phyloP scores from a whole-genome alignment of 352 stramenopile species.

The Globisporangium ultimum region DNA sequence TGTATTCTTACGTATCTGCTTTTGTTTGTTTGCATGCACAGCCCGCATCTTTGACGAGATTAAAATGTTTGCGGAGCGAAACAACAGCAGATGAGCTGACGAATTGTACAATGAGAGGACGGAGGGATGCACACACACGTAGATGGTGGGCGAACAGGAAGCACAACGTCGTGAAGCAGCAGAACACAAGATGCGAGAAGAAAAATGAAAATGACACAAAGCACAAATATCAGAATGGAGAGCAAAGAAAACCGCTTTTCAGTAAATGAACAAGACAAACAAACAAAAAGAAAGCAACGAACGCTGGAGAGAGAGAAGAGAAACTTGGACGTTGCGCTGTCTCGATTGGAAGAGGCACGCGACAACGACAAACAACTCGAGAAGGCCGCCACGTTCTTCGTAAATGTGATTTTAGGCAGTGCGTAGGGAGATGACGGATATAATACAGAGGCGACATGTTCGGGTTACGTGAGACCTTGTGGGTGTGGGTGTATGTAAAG shows the following conservation, averaged over 20 bases:
- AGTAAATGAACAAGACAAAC: conserved; percentile 3
- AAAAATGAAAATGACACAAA: conserved; percentile 1
- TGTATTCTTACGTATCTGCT: conserved; percentile 4
- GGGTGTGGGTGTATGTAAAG: too few species aligned
- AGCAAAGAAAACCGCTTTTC: background rate
- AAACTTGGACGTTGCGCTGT: background rate
- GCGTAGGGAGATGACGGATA: background rate
- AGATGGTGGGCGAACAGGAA: too few species aligned
- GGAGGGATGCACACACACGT: background rate
- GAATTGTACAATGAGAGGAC: background rate
- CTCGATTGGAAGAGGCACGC: background rate
- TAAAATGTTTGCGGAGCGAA: conserved; percentile 72
- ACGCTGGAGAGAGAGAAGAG: background rate
- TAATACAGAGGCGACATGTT: background rate
- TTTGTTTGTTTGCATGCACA: conserved; percentile 20
- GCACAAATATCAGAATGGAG: conserved; percentile 4
- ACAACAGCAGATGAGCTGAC: conserved; percentile 57
- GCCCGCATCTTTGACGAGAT: conserved; percentile 88
- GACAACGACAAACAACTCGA: background rate
- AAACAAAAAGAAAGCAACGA: conserved; percentile 5
- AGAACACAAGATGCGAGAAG: conserved; percentile 2
- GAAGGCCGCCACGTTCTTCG: background rate
- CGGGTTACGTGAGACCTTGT: too few species aligned
- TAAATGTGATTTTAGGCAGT: conserved; percentile 2
- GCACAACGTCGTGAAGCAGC: conserved; percentile 2